Base-by-base conservation (phyloP, 345 rosid species). In the Brassica carinata region DNA sequence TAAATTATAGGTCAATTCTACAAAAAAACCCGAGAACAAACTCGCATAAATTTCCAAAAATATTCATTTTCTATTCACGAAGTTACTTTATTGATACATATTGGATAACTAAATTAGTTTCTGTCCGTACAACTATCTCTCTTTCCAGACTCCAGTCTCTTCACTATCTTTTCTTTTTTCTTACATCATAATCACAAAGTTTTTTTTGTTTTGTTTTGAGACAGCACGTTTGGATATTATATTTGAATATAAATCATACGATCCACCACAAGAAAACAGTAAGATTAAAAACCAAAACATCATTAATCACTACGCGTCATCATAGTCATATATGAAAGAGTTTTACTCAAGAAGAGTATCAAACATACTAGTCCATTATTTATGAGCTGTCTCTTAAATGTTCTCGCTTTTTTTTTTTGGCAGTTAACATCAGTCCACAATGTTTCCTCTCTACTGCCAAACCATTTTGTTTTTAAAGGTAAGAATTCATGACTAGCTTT, bases 381-480 rank as follows among this genome's bases (percentile, higher is more conserved):
- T 11, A 43, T 11, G 53, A 43, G 1, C 11, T 43, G 53, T 43
- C 53, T 43, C 51, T 11, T 11, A 10, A 43, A n/a, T 43, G 53
- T 11, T 43, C 53, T 43, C n/a, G 53, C 53, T 11, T 45, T 5
- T 43, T 36, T 36, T 19, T 19, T 19, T 36, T 64, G 59, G 31
- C 67, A 64, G 53, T 71, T 45, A 11, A 27, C 53, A 63, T 33
- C 19, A 51, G 55, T 77, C 64, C 64, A 70, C 66, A 61, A 64
- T 43, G 6, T 62, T 63, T 71, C 71, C 19, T 26, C 19, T 0
- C 34, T 2, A 64, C 70, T 7, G 64, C 34, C 70, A 58, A 48
- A 51, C 10, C 71, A 51, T 8, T 63, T 36, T 51, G 7, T 6
- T 3, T 3, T 31, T 31, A 61, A 38, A 18, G 1, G 17, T 3